Percentiles rank a stretch among this genome's conserved stretches.
Conservation (phyloP, 2,329 filamentous ascomycete genomes). For the Fusarium acutatum region DNA sequence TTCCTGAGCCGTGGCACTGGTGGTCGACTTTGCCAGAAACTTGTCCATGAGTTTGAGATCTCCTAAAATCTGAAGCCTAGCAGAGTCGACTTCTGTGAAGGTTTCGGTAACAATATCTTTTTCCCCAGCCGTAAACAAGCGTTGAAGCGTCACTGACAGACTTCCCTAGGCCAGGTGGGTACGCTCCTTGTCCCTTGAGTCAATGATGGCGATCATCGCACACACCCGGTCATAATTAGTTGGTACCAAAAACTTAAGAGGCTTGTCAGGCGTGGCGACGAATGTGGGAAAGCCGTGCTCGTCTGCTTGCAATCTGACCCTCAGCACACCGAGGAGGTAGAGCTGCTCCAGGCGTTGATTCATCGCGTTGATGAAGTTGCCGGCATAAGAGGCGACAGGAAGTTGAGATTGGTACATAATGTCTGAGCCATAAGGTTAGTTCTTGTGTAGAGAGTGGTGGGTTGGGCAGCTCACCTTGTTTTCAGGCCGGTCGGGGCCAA, state of each 20-base stretch:
- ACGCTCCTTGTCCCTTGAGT: background rate
- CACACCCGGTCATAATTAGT: background rate
- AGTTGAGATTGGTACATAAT: background rate
- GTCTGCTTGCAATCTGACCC: background rate
- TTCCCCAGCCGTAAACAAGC: background rate
- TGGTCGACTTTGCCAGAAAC: background rate
- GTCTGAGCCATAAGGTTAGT: background rate
- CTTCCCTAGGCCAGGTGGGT: background rate
- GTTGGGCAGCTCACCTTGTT: background rate
- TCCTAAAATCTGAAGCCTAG: background rate
- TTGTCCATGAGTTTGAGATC: background rate
- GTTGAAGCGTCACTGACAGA: background rate
- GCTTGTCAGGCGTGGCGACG: background rate
- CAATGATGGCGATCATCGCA: background rate
- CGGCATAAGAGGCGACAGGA: background rate
- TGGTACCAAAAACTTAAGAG: background rate
- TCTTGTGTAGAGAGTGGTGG: background rate
- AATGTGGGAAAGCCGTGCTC: background rate
- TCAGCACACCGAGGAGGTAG: background rate
- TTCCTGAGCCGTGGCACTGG: background rate
- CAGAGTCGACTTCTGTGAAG: background rate
- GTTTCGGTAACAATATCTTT: background rate
- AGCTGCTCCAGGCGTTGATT: background rate
- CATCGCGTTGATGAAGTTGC: rapidly evolving
- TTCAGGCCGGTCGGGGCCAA: background rate